Base-by-base conservation (phyloP, 2,329 filamentous ascomycete species). In the Didymella segeticola region DNA sequence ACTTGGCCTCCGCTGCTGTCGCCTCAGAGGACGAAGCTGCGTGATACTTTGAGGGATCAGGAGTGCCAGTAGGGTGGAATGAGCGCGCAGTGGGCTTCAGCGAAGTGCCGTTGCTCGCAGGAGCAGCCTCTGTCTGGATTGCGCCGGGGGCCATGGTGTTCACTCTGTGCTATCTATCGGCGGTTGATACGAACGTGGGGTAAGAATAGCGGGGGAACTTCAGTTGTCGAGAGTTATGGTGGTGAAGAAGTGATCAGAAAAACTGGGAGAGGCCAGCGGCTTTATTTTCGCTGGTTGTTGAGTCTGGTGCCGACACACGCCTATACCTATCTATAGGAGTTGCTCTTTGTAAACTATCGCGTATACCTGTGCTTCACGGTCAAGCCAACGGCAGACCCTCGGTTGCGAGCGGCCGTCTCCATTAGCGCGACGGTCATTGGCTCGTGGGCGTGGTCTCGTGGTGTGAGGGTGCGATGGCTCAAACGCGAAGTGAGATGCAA, bases 1-100 rank as follows among this genome's bases (percentile, higher is more conserved):
- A 93, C 73, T 90, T 82, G 70, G 90, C 82, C 80, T 99, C 95
- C 47, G 87, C 80, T 47, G 86, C 79, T 74, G 97, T 96, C 67
- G 95, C 93, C 66, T 84, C 82, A 53, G 87, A 80, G 36, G 92
- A 93, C 22, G 93, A 92, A 17, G 89, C 75, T 49, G 91, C 84
- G 79, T 97, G 95, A 80, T 86, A 86, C 56, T 72, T 76, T 29
- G 81, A 76, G 27, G 77, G 71, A 48, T 71, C 67, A 30, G 71
- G 70, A 19, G 70, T 72, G 62, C 70, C 72, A 15, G 71, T 64
- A 15, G 72, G 72, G 51, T 74, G 67, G 59, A 75, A 75, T 2
- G 71, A 58, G 54, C 68, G 71, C n/a, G 72, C 72, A 19, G 72
- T 75, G 17, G 72, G 61, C 64, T 74, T 75, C 54, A 75, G 48